These are phyloP conservation scores for Didymella sp. DNA, from an alignment of 2,329 filamentous ascomycete species.

Conservation along the genomic window DNA sequence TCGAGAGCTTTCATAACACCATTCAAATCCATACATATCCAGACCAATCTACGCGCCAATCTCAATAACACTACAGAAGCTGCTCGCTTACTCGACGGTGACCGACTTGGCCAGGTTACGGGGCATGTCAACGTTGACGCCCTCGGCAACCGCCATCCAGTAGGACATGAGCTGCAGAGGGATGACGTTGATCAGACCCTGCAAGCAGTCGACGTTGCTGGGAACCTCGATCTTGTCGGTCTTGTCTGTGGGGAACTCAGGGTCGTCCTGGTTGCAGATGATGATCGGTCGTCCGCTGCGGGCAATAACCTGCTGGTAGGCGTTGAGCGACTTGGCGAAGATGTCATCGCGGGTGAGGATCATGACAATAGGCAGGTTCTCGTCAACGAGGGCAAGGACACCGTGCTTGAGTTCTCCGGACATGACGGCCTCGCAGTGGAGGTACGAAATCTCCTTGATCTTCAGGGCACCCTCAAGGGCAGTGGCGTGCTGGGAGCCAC, in stretches of 20 bases:
- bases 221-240: constrained; percentile 98
- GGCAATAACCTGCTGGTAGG: constrained; percentile 98
- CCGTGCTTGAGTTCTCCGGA: constrained; percentile 99
- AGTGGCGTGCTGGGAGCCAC: constrained; percentile 96
- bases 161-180: constrained; percentile 98
- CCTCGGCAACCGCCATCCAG: constrained; percentile 96
- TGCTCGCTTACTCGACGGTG: constrained; percentile 82
- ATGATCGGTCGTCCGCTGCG: constrained; percentile 96
- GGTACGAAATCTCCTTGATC: constrained; percentile 99
- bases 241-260: constrained; percentile 85
- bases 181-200: constrained; percentile 97
- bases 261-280: constrained; percentile 91
- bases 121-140: constrained; percentile 97
- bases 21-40: constrained; percentile 32
- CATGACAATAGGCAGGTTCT: constrained; percentile 99
- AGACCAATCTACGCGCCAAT: constrained; percentile 27
- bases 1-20: constrained; percentile 35
- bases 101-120: constrained; percentile 99
- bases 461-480: constrained; percentile 96
- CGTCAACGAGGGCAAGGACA: constrained; percentile 94
- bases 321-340: constrained; percentile 99
- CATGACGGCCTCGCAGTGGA: constrained; percentile 99
- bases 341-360: constrained; percentile 95
- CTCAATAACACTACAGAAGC: constrained; percentile 20
- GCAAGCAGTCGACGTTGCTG: constrained; percentile 90